Evolutionary conservation across 805 yeast genomes (phyloP).

Genomic region (Wickerhamiella spandovensis): DNA sequence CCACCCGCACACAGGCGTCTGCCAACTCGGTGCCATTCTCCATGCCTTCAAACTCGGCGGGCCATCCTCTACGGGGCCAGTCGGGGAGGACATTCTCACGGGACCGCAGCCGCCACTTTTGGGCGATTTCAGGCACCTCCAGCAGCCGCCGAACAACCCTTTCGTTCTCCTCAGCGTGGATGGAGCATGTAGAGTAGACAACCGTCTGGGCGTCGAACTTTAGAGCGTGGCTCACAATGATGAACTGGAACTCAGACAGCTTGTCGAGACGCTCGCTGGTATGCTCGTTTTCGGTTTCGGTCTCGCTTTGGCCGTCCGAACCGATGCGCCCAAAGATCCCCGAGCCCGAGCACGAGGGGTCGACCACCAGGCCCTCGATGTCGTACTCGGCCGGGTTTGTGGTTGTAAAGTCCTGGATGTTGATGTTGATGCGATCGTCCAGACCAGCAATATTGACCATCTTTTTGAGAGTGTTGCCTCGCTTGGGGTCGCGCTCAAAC

Average conservation of each 20-base stretch:
- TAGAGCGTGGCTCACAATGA: conserved; percentile 80
- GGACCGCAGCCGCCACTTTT: conserved; percentile 52
- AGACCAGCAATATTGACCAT: conserved; percentile 78
- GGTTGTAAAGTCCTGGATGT: conserved; percentile 48
- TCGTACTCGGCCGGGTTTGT: conserved; percentile 45
- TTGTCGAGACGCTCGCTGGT: conserved; percentile 45
- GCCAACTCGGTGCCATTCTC: conserved; percentile 39
- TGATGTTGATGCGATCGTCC: conserved; percentile 29
- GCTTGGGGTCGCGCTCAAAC: conserved; percentile 68
- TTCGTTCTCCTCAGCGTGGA: conserved; percentile 90
- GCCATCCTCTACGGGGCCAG: conserved; percentile 81
- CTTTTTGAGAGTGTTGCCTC: conserved; percentile 55
- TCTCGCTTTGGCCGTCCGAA: conserved; percentile 35
- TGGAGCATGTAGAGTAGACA: conserved; percentile 91
- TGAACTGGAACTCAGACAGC: conserved; percentile 74
- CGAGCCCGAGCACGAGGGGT: conserved; percentile 95
- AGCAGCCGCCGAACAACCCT: conserved; percentile 73
- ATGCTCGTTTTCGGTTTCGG: conserved; percentile 27
- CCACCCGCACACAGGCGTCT: conserved; percentile 73
- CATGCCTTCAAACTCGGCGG: conserved; percentile 47
- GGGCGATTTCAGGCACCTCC: conserved; percentile 47
- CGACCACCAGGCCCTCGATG: conserved; percentile 75
- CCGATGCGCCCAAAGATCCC: conserved; percentile 78
- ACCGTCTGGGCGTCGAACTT: conserved; percentile 54
- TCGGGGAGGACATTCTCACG: conserved; percentile 54